Conservation (phyloP, 164 flowering plant species). For the Vitis rupestris region DNA sequence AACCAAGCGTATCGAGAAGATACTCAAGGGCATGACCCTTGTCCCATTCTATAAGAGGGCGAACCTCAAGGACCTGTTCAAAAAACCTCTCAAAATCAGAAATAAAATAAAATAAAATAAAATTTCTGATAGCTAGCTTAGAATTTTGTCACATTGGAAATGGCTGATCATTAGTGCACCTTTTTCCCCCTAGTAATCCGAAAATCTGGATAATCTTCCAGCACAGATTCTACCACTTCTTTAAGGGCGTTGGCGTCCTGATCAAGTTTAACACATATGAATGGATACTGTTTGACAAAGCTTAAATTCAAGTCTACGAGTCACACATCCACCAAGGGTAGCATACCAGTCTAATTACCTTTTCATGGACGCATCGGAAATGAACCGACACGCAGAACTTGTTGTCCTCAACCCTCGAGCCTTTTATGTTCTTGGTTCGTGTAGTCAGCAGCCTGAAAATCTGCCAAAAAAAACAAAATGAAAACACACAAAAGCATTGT, state of each 20-base stretch:
- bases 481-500: background rate
- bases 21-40: constrained; percentile 52
- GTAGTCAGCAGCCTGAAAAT: constrained; percentile 28
- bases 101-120: no score
- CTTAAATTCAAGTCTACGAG: no score
- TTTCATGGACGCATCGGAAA: constrained; percentile 32
- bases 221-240: constrained; percentile 20
- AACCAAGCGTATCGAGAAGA: constrained; percentile 44
- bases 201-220: constrained; percentile 28
- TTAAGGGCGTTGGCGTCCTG: constrained; percentile 30
- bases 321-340: no score
- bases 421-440: constrained; percentile 22
- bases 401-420: constrained; percentile 42
- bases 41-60: constrained; percentile 54
- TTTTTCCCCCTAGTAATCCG: constrained; percentile 37
- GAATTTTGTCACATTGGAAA: no score
- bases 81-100: no score
- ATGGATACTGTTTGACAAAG: no score
- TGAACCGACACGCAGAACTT: constrained; percentile 54
- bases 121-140: no score
- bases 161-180: constrained; percentile 8
- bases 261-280: no score
- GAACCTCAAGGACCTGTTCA: constrained; percentile 39
- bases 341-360: constrained; percentile 19
- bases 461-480: constrained; percentile 13